phyloP scores from a whole-genome alignment of 2,329 filamentous ascomycete species.

The Aspergillus tanneri region DNA sequence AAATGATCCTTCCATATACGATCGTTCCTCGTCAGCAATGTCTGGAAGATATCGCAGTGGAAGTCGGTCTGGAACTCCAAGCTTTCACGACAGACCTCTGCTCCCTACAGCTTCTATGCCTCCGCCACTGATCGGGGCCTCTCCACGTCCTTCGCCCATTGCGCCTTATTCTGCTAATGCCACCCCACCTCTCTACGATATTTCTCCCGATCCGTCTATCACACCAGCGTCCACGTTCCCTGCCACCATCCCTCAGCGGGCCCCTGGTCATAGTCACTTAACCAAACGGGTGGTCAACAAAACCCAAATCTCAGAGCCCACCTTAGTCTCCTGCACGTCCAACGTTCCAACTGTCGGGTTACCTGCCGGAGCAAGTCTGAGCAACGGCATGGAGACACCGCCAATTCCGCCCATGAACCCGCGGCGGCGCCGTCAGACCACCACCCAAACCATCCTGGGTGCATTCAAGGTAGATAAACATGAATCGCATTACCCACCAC shows the following conservation, averaged over 20 bases:
- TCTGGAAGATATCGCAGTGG: conserved; percentile 42
- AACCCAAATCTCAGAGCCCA: conserved; percentile 62
- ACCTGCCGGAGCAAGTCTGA: conserved; percentile 55
- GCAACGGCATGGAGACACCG: conserved; percentile 53
- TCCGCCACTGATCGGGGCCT: conserved; percentile 38
- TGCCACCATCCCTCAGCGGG: conserved; percentile 30
- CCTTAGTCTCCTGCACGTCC: conserved; percentile 53
- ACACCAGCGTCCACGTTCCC: conserved; percentile 28
- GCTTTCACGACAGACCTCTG: conserved; percentile 37
- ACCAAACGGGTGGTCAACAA: conserved; percentile 62
- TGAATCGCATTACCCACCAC: conserved; percentile 28
- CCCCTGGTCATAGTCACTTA: conserved; percentile 29
- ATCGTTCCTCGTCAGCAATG: conserved; percentile 40
- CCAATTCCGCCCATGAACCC: conserved; percentile 62
- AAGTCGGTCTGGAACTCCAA: conserved; percentile 37
- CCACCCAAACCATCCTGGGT: conserved; percentile 42
- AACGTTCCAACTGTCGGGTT: conserved; percentile 59
- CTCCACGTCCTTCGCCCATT: conserved; percentile 47
- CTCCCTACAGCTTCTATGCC: conserved; percentile 27
- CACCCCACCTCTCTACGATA: conserved; percentile 53
- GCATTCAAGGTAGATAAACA: conserved; percentile 39
- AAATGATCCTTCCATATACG: conserved; percentile 28
- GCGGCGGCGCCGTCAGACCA: conserved; percentile 52
- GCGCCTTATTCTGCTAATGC: conserved; percentile 53
- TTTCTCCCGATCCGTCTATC: conserved; percentile 45